A percentile compares a stretch with the other conserved stretches of the same genome.
These are phyloP conservation scores for Phylloporus sp. DNA, from an alignment of 768 basidiomycete species.

Conservation along the genomic window DNA sequence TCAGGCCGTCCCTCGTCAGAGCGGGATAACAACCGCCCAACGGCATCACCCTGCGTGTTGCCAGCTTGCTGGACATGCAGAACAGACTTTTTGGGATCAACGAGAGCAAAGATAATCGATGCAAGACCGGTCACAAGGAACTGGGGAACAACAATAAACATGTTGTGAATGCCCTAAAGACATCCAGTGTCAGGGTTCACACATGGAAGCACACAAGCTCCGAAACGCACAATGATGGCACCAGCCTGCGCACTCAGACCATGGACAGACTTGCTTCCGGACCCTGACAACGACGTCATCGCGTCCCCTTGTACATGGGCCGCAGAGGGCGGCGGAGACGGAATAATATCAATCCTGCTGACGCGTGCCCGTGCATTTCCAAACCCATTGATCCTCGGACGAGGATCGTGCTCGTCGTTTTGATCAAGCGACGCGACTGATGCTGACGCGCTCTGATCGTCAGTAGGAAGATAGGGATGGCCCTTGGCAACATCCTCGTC, in stretches of 20 bases:
- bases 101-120: constrained; percentile 79
- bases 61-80: constrained; percentile 7
- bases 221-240: constrained; percentile 66
- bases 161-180: constrained; percentile 86
- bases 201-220: not conserved
- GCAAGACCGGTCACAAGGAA: constrained; percentile 88
- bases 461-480: not conserved
- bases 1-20: constrained; percentile 39
- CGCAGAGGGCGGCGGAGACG: constrained; percentile 8
- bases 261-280: constrained; percentile 10
- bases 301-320: constrained; percentile 14
- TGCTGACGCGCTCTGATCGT: not conserved
- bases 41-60: not conserved
- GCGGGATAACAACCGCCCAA: constrained; percentile 8
- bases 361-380: constrained; percentile 45
- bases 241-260: constrained; percentile 81
- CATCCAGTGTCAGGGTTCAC: constrained; percentile 1
- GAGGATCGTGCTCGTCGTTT: constrained; percentile 12
- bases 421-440: constrained; percentile 2
- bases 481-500: constrained; percentile 4
- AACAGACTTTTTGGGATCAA: constrained; percentile 59
- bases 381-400: constrained; percentile 29
- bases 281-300: constrained; percentile 15
- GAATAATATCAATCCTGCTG: constrained; percentile 40
- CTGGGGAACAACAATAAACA: constrained; percentile 91